Base-by-base conservation (phyloP, 2,329 filamentous ascomycete species). In the Ophiostoma himal-ulmi region DNA sequence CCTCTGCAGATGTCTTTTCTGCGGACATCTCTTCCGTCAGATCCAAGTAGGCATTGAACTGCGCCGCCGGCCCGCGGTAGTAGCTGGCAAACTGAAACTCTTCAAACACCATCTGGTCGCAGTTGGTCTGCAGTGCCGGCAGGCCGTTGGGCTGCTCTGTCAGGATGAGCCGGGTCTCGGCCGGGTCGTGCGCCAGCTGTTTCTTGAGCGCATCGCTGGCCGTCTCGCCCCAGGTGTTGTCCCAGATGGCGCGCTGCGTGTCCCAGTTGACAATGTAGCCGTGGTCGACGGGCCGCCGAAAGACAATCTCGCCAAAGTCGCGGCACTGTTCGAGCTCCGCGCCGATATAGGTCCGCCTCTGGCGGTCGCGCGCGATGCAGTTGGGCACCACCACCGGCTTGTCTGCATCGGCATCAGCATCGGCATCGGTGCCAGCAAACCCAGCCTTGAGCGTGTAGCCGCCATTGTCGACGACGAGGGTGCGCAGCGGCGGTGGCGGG, bases 251-350 rank as follows among this genome's bases (percentile, higher is more conserved):
- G 80, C 92, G 94, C 81, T 99, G 88, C 0, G 91, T 90, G 79
- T 99, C 95, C 95, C 95, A 99, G 77, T 94, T 97, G 72, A 98
- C 94, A 68, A 98, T 84, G 77, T 92, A 98, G 8, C 95, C 95
- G 79, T 94, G 96, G 79, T 99, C 95, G 0, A 98, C 91, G 0
- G 95, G 95, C 0, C 94, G 85, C 0, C 94, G 87, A 76, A 97
- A 97, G 10, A 88, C 86, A 26, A 96, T 88, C 78, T 97, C 94
- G 74, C 93, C 93, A 82, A 93, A 97, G 77, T 99, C 94, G 74
- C 86, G 89, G 79, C 94, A 96, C 71, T 88, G 85, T 10, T 89
- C 30, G 1, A 97, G 82, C 74, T 96, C 91, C 0, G 91, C 88
- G 17, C 88, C 94, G 72, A 97, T 86, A 76, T 95, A 96, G 5